A percentile compares a stretch with the other conserved stretches of the same genome.
Evolutionary conservation across 257 asterid species (phyloP).

Genomic region (Petunia secreta): DNA sequence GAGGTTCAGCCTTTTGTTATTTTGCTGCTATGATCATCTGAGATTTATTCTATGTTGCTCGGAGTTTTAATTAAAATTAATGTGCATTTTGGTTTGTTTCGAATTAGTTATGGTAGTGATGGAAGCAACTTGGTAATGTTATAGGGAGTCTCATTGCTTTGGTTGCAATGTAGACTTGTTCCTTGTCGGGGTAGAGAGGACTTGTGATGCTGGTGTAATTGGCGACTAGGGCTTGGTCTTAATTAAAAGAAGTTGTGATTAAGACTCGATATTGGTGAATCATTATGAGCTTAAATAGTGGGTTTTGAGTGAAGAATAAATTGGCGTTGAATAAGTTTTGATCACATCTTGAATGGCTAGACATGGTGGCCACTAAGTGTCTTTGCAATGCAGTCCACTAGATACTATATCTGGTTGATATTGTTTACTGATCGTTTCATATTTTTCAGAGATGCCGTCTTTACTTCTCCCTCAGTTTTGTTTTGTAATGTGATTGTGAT

Average conservation of each 20-base stretch:
- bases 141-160: background rate
- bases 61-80: background rate
- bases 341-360: background rate
- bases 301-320: background rate
- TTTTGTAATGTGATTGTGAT: background rate
- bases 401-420: background rate
- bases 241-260: background rate
- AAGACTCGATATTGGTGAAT: background rate
- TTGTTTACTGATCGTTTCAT: background rate
- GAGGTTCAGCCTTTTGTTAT: background rate
- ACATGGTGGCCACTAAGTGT: background rate
- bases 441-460: background rate
- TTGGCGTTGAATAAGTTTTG: constrained; percentile 11
- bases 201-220: background rate
- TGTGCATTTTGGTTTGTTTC: no score
- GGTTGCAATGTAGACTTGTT: background rate
- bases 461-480: background rate
- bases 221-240: background rate
- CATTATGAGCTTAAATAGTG: background rate
- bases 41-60: background rate
- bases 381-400: background rate
- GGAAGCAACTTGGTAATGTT: background rate
- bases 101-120: no score
- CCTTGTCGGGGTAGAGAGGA: background rate
- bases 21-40: background rate